These are phyloP conservation scores for Phialocephala sp. DNA, from an alignment of 2,329 filamentous ascomycete species.

Conservation along the genomic window DNA sequence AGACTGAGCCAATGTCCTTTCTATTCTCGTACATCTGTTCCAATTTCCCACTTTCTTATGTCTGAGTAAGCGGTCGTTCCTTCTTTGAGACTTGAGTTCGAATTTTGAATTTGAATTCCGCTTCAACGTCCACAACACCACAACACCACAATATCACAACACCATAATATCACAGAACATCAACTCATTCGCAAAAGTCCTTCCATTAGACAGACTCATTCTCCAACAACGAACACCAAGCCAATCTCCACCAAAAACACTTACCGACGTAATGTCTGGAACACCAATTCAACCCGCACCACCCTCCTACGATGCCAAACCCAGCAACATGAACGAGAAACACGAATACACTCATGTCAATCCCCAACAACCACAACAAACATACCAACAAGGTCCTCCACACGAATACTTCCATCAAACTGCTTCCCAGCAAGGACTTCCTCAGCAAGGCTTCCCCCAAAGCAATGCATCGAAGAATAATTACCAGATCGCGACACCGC, in stretches of 20 bases:
- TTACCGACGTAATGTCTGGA: conserved; percentile 2
- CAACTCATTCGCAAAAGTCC: background rate
- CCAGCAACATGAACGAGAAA: conserved; percentile 15
- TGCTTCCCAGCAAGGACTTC: background rate
- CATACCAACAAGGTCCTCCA: background rate
- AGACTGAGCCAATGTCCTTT: background rate
- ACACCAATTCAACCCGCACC: conserved; percentile 13
- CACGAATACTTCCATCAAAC: background rate
- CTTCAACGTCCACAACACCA: background rate
- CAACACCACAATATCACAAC: no score
- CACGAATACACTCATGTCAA: conserved; percentile 13
- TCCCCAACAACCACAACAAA: conserved; percentile 13
- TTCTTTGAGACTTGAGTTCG: background rate
- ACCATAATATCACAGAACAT: no score
- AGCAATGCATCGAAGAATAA: conserved; percentile 10
- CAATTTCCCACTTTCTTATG: no score
- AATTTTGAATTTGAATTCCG: background rate
- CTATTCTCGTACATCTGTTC: background rate
- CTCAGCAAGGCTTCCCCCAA: background rate
- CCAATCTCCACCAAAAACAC: background rate
- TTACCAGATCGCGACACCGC: conserved; percentile 28
- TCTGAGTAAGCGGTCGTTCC: no score
- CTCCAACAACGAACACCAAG: background rate
- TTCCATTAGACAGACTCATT: background rate
- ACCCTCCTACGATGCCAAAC: conserved; percentile 11